Percentiles rank a stretch among this genome's conserved stretches.
These are phyloP conservation scores for Colletotrichum sp. DNA, from an alignment of 2,329 filamentous ascomycete genomes.

Conservation along the genomic window DNA sequence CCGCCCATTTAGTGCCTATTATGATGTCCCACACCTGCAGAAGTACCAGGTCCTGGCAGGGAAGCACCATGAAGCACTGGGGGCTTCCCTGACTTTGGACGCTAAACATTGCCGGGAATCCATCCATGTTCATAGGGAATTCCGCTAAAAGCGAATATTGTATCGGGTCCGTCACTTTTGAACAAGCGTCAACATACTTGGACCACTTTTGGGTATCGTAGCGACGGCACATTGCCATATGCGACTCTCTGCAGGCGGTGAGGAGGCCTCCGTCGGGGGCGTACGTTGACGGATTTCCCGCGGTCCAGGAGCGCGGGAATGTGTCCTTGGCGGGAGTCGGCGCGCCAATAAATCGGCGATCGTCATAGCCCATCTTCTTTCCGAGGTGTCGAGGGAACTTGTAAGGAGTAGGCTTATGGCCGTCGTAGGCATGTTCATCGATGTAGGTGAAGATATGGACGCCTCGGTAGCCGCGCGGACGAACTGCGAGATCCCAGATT, in stretches of 20 bases:
- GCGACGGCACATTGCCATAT: not conserved
- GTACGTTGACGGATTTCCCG: not conserved
- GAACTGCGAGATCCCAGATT: not conserved
- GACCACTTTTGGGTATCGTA: not conserved
- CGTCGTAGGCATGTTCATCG: fast-evolving
- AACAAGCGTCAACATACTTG: not conserved
- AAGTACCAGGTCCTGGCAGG: not conserved
- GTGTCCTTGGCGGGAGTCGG: not conserved
- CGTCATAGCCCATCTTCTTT: not conserved
- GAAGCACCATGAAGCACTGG: not conserved
- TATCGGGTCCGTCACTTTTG: not conserved
- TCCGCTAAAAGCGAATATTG: not conserved
- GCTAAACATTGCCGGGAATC: not conserved
- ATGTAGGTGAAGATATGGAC: not conserved
- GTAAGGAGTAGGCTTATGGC: not conserved
- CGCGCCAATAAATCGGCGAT: not conserved
- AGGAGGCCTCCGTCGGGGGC: not conserved
- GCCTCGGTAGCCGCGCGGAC: not conserved
- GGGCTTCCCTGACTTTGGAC: not conserved
- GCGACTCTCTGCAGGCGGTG: not conserved
- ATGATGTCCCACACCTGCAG: not conserved
- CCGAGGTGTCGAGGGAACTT: not conserved
- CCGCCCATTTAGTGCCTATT: not conserved
- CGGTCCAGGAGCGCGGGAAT: not conserved
- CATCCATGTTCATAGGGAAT: not conserved